phyloP scores from a whole-genome alignment of 768 basidiomycete species.

The Brasilioporus rufonigricans region DNA sequence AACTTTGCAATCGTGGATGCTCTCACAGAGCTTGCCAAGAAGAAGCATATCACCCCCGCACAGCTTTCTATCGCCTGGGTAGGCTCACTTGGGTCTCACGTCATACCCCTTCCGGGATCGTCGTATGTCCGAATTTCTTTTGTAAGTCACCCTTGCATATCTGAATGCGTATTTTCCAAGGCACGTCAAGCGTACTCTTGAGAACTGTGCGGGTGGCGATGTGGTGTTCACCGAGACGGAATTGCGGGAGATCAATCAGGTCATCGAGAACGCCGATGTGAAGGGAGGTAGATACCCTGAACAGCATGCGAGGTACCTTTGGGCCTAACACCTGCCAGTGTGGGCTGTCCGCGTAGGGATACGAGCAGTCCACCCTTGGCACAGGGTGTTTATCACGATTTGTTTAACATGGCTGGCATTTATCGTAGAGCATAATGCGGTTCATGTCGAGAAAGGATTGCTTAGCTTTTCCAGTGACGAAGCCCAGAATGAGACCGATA shows the following conservation, averaged over 20 bases:
- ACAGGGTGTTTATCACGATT: no score
- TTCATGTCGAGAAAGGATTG: neutral
- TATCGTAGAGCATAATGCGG: no score
- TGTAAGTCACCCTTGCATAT: neutral
- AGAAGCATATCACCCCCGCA: constrained; percentile 43
- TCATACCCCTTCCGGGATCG: constrained; percentile 52
- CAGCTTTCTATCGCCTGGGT: no score
- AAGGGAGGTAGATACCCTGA: constrained; percentile 42
- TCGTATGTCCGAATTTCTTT: constrained; percentile 27
- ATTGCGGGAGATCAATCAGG: constrained; percentile 36
- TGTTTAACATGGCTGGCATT: no score
- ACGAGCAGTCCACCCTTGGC: no score
- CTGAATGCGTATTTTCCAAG: constrained; percentile 9
- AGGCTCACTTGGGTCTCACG: constrained; percentile 35
- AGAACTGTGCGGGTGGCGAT: constrained; percentile 44
- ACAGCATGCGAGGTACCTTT: constrained; percentile 23
- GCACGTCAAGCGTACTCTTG: constrained; percentile 39
- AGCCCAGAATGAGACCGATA: neutral
- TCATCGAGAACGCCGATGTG: constrained; percentile 35
- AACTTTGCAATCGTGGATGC: constrained; percentile 45
- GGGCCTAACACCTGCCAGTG: no score
- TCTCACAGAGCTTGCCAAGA: constrained; percentile 39
- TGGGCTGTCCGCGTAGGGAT: no score
- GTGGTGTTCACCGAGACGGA: constrained; percentile 42
- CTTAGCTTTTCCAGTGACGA: no score